A percentile compares a stretch with the other conserved stretches of the same genome.
phyloP scores from a whole-genome alignment of 345 rosid genomes.

The Salix brachista region DNA sequence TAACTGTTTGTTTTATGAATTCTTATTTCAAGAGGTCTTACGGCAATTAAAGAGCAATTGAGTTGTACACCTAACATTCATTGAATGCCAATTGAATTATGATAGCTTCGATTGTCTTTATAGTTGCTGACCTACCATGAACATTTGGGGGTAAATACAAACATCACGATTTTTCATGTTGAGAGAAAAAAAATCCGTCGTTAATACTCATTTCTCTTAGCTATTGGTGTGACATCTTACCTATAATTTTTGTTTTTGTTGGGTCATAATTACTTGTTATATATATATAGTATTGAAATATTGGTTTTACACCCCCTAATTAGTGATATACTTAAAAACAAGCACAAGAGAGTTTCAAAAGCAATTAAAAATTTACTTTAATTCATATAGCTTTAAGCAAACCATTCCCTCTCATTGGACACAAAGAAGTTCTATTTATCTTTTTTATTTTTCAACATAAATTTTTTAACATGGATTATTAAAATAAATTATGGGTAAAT shows the following conservation, averaged over 20 bases:
- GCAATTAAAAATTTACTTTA: neutral
- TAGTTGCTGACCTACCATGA: conserved; percentile 26
- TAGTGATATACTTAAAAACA: neutral
- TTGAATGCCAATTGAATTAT: conserved; percentile 19
- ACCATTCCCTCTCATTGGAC: no score
- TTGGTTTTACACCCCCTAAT: neutral
- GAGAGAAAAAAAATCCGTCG: neutral
- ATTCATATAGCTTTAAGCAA: no score
- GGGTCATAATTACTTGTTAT: no score
- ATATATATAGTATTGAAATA: no score
- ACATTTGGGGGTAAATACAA: neutral
- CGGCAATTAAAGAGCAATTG: conserved; percentile 17
- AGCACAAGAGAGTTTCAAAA: neutral
- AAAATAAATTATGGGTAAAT: no score
- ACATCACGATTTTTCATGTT: neutral
- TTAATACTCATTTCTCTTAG: neutral
- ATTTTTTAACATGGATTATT: no score
- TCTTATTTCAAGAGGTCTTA: neutral
- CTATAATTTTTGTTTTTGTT: neutral
- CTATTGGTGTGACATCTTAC: conserved; percentile 11
- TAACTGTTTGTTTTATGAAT: conserved; percentile 6
- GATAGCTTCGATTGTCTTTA: neutral
- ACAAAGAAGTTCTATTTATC: no score
- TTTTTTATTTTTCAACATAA: no score
- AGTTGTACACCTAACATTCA: conserved; percentile 19